Evolutionary conservation across 148 eudicot species (phyloP), one percentile per base, ranked within the genome.

Genomic region (Rhododendron kiyosumense): DNA sequence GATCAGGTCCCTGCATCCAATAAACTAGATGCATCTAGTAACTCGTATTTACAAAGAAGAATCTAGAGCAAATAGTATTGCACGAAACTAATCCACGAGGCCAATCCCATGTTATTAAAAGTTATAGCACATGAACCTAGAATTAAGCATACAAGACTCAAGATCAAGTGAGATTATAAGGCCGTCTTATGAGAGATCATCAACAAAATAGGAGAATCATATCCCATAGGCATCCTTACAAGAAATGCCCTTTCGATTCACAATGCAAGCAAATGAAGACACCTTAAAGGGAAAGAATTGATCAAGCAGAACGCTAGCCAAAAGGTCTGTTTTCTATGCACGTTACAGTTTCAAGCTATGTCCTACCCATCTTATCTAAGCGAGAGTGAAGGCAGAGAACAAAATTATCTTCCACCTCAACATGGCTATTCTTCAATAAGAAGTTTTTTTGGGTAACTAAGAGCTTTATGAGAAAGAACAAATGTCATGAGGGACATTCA

Each of bases 1-100:
- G 92, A 86, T 93, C 93, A 43, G 98, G 98, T 84, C 98, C 99
- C 99, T 97, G 87, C 87, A 89, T 85, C 79, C 84, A 85, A 79
- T 71, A 78, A 59, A 84, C 12, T 73, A 57, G 41, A 34, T 34
- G 49, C 52, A 52, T 73, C 2, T 38, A 36, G n/a, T 17, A 75
- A 84, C 43, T 74, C 14, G 52, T 4, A 22, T 48, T 10, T 46
- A 51, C n/a, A 84, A 34, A 28, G 7, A 34, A 32, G 20, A 75
- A 75, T 34, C 30, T 36, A 34, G 45, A 63, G 84, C 34, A 41
- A 65, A 61, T 8, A 69, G 54, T n/a, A 57, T 22, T 26, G 8
- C 20, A 32, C 46, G 38, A 59, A 84, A 84, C 81, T 14, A 83
- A 32, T 84, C 67, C 45, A 84, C 10, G 45, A 69, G 14, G 18